Evolutionary conservation across 129 eudicot species (phyloP).

Genomic region (Flaveria sonorensis): DNA sequence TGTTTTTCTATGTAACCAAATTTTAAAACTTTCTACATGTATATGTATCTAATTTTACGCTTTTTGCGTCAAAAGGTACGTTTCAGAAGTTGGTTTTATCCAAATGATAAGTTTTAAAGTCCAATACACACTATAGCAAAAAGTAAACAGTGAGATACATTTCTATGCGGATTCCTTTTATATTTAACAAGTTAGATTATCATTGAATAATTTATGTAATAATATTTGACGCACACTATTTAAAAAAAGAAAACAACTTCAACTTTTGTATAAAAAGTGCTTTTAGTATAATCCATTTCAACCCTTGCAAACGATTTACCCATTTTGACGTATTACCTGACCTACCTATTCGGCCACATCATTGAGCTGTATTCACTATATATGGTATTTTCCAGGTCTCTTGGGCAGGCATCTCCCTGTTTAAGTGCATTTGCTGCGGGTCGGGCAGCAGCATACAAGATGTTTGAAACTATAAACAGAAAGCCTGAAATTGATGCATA

Average conservation of each 20-base stretch:
- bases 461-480: conserved; percentile 81
- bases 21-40: not conserved
- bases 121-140: not conserved
- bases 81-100: not conserved
- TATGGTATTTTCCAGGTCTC: conserved; percentile 50
- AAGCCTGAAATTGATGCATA: conserved; percentile 73
- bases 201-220: not conserved
- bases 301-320: not conserved
- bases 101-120: not conserved
- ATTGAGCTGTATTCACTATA: not conserved
- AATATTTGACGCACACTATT: not conserved
- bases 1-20: not conserved
- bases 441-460: conserved; percentile 80
- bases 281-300: not conserved
- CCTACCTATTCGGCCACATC: not conserved
- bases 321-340: not conserved
- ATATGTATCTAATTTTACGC: not conserved
- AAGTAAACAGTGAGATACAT: not conserved
- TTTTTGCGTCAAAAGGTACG: not conserved
- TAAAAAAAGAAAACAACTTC: not conserved
- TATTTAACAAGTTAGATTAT: not conserved
- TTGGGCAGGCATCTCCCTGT: conserved; percentile 82
- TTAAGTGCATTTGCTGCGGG: conserved; percentile 90
- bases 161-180: not conserved
- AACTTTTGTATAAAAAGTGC: not conserved